These are phyloP conservation scores for Diplogelasinospora grovesii DNA, from an alignment of 495 filamentous ascomycete species.

Conservation along the genomic window DNA sequence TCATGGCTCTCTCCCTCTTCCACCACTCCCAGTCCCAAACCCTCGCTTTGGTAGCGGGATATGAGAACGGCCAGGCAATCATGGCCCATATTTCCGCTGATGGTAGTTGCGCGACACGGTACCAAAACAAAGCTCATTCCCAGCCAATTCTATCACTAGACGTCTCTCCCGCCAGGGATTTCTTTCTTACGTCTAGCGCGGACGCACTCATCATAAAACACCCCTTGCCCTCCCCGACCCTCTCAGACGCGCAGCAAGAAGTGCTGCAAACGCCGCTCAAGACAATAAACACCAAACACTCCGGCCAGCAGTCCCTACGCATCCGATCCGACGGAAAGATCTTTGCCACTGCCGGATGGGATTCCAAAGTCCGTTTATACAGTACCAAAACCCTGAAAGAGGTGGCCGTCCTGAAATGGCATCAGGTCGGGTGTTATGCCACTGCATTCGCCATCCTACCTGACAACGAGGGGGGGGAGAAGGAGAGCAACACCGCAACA, in stretches of 20 bases:
- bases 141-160: conserved; percentile 84
- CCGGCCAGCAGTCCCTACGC: conserved; percentile 75
- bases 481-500: background rate
- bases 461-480: background rate
- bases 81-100: conserved; percentile 37
- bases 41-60: conserved; percentile 62
- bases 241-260: background rate
- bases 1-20: conserved; percentile 73
- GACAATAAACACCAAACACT: conserved; percentile 69
- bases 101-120: conserved; percentile 54
- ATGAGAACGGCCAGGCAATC: conserved; percentile 75
- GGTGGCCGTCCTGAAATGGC: conserved; percentile 93
- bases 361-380: conserved; percentile 73
- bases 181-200: conserved; percentile 77
- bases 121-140: conserved; percentile 60
- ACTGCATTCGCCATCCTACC: conserved; percentile 58
- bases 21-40: conserved; percentile 26
- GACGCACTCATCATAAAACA: conserved; percentile 51
- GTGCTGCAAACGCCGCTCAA: conserved; percentile 46
- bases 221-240: conserved; percentile 39
- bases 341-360: conserved; percentile 93
- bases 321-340: conserved; percentile 77
- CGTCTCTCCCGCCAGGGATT: conserved; percentile 48
- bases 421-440: conserved; percentile 83
- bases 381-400: conserved; percentile 75